Evolutionary conservation across 441 rosid genomes (phyloP), one percentile per base, ranked within the genome.

Genomic region (Geranium incanum): DNA sequence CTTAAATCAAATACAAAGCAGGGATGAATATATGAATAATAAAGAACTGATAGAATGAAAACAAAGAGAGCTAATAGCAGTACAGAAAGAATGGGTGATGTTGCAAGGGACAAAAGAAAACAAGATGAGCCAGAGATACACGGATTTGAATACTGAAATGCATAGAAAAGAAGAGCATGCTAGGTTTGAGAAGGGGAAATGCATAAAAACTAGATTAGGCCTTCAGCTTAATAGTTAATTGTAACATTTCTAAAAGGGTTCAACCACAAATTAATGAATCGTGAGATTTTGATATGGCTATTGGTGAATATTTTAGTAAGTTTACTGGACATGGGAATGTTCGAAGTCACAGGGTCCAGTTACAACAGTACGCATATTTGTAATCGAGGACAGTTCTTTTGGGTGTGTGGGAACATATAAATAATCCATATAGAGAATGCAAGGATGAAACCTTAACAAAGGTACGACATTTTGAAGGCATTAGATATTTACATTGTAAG

Each of bases 271-370:
- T 28, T 21, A 64, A 18, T 7, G 39, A 33, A 5, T 23, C 39
- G 5, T 64, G 36, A 28, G 67, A 64, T 64, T 16, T 33, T 33
- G 67, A 64, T 28, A 64, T 28, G 39, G 67, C 18, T 5, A 33
- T 64, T 12, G 37, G 39, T 33, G 9, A 13, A 12, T 63, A 64
- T 28, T 63, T 63, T 28, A 64, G 16, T 64, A 33, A 33, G 67
- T 23, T 64, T 13, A 64, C 67, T 33, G 67, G 36, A 33, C 67
- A 33, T 64, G 67, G 67, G 33, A 39, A 64, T 64, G 67, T 64
- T 33, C 39, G 67, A 63, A 63, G 66, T 23, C 66, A 23, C 37
- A 23, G 21, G 66, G 13, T 45, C 52, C 52, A 45, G 52, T 45
- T 45, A 45, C n/a, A 9, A 28, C 66, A 63, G 66, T 36, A n/a